Conservation (phyloP, 2,329 filamentous ascomycete genomes). For the Fusarium lyarnte region DNA sequence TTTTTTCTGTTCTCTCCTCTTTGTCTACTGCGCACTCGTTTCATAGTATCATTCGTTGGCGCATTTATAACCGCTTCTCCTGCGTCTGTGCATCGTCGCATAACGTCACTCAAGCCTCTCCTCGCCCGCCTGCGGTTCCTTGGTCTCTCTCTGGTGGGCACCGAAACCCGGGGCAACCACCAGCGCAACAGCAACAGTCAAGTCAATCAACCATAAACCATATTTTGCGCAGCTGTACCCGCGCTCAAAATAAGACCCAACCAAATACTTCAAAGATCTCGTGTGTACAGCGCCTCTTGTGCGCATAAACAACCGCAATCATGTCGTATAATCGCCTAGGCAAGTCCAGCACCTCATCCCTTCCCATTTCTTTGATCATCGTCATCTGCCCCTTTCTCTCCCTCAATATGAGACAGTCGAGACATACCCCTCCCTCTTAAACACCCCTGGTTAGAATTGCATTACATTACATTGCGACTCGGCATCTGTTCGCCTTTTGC, state of each 20-base stretch:
- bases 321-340: constrained; percentile 82
- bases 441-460: constrained; percentile 30
- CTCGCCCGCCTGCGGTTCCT: neutral
- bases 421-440: constrained; percentile 37
- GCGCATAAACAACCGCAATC: constrained; percentile 46
- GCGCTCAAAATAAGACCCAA: constrained; percentile 9
- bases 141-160: constrained; percentile 11
- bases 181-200: constrained; percentile 8
- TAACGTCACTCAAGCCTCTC: constrained; percentile 17
- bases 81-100: constrained; percentile 16
- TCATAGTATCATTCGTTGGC: constrained; percentile 1
- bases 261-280: constrained; percentile 2
- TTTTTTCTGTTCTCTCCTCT: neutral
- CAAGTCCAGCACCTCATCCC: constrained; percentile 54
- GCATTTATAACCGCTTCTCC: neutral
- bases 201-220: constrained; percentile 1
- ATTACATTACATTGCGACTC: constrained; percentile 21
- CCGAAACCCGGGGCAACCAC: constrained; percentile 41
- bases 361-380: constrained; percentile 26
- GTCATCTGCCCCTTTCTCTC: constrained; percentile 34
- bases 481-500: neutral
- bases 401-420: constrained; percentile 34
- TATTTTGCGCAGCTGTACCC: constrained; percentile 12
- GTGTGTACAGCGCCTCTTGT: constrained; percentile 33
- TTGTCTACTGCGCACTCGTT: constrained; percentile 16